Evolutionary conservation across 2,329 filamentous ascomycete species (phyloP).

Genomic region (Myriosclerotinia curreyana): DNA sequence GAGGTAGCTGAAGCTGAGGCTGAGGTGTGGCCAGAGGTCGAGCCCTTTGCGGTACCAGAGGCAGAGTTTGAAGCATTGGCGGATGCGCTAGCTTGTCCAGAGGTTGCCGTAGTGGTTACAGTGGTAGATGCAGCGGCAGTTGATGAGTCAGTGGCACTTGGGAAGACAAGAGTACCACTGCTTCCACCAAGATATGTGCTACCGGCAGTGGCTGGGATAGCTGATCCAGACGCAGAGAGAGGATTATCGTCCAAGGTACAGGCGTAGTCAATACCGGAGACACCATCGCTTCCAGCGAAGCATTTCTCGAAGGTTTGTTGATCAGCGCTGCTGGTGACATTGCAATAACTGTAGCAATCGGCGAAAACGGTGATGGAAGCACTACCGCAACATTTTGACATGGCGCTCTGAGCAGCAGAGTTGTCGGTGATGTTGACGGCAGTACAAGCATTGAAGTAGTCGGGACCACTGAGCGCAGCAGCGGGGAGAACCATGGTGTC

Average conservation of each 20-base stretch:
- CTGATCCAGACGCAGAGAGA: not conserved
- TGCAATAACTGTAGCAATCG: conserved; percentile 22
- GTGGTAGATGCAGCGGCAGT: conserved; percentile 4
- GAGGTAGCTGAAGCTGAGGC: conserved; percentile 4
- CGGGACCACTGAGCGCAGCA: not conserved
- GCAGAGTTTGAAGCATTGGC: not conserved
- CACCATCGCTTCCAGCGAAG: not conserved
- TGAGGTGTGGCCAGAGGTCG: conserved; percentile 7
- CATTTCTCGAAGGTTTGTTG: conserved; percentile 9
- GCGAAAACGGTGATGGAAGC: conserved; percentile 6
- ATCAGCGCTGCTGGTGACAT: conserved; percentile 18
- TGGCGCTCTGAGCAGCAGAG: conserved; percentile 1
- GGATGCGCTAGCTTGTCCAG: not conserved
- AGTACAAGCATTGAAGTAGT: conserved; percentile 15
- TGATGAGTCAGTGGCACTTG: conserved; percentile 4
- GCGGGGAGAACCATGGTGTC: not conserved
- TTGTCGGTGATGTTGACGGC: conserved; percentile 19
- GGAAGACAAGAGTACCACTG: conserved; percentile 15
- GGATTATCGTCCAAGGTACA: conserved; percentile 10
- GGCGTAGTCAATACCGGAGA: not conserved
- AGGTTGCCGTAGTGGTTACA: not conserved
- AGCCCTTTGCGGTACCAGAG: not conserved
- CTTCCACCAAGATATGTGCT: conserved; percentile 10
- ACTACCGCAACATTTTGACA: conserved; percentile 16
- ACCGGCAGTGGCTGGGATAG: not conserved